Conservation (phyloP, 2,329 filamentous ascomycete genomes). For the Pyricularia pennisetigena region DNA sequence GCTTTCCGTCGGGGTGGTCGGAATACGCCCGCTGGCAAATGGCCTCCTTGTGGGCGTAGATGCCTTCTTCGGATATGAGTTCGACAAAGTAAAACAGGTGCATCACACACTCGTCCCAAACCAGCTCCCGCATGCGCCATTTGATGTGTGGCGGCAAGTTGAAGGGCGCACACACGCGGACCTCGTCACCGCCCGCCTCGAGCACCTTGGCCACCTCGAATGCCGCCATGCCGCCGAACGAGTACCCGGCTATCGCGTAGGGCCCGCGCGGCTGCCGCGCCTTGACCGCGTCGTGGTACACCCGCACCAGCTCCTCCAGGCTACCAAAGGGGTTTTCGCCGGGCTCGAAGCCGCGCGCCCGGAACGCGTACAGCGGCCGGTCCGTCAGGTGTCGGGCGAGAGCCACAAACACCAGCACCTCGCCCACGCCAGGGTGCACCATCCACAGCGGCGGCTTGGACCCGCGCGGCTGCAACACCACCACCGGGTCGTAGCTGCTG, state of each 20-base stretch:
- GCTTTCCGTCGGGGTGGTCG: neutral
- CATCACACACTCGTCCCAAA: slow-evolving; percentile 26
- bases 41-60: slow-evolving; percentile 14
- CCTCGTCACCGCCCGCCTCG: slow-evolving; percentile 23
- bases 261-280: slow-evolving; percentile 34
- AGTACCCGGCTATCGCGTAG: slow-evolving; percentile 42
- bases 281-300: slow-evolving; percentile 30
- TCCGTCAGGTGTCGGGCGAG: slow-evolving; percentile 25
- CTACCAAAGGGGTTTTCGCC: slow-evolving; percentile 24
- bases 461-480: slow-evolving; percentile 20
- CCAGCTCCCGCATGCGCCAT: slow-evolving; percentile 25
- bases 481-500: slow-evolving; percentile 24
- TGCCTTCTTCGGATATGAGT: slow-evolving; percentile 22
- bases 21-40: slow-evolving; percentile 1
- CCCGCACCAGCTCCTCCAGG: slow-evolving; percentile 27
- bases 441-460: slow-evolving; percentile 27
- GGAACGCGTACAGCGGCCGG: slow-evolving; percentile 35
- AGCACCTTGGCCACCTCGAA: slow-evolving; percentile 40
- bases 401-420: slow-evolving; percentile 28
- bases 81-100: slow-evolving; percentile 29
- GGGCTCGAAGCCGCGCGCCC: slow-evolving; percentile 30
- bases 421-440: slow-evolving; percentile 31
- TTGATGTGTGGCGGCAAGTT: slow-evolving; percentile 41
- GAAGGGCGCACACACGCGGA: slow-evolving; percentile 32
- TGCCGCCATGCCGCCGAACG: slow-evolving; percentile 36